A percentile compares a stretch with the other conserved stretches of the same genome.
Evolutionary conservation across 192 early-diverging fungal species (phyloP).

Genomic region (Gaertneriomyces sp.): DNA sequence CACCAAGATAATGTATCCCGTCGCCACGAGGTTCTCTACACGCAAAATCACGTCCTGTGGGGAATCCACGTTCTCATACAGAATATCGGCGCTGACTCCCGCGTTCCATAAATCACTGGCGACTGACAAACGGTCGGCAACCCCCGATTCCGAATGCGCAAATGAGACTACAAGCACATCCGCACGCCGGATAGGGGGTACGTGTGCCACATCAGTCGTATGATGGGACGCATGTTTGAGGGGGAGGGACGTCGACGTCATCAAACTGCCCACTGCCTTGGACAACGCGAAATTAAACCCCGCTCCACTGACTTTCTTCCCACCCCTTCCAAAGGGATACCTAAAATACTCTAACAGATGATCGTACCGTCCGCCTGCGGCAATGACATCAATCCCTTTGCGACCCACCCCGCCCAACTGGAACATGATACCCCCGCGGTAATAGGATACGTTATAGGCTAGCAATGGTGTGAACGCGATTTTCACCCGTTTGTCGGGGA

Average conservation of each 20-base stretch:
- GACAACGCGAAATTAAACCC: constrained; percentile 17
- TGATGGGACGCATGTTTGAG: constrained; percentile 22
- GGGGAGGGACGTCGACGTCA: constrained; percentile 18
- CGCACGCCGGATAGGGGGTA: constrained; percentile 44
- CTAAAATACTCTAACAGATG: constrained; percentile 50
- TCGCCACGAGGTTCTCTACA: constrained; percentile 1
- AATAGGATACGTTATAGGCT: constrained; percentile 57
- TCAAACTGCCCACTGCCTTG: constrained; percentile 19
- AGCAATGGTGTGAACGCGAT: constrained; percentile 57
- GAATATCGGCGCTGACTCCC: constrained; percentile 75
- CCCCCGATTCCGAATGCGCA: constrained; percentile 55
- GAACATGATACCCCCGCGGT: constrained; percentile 57
- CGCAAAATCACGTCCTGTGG: constrained; percentile 14
- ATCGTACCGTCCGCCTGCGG: constrained; percentile 71
- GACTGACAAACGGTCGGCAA: constrained; percentile 73
- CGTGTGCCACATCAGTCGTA: constrained; percentile 25
- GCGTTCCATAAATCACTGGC: constrained; percentile 75
- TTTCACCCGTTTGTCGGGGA: constrained; percentile 26
- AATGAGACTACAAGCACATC: constrained; percentile 83
- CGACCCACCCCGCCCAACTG: constrained; percentile 50
- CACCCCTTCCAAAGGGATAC: constrained; percentile 42
- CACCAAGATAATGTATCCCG: constrained; percentile 18
- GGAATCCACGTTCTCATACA: constrained; percentile 62
- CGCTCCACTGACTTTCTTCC: constrained; percentile 1
- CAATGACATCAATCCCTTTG: constrained; percentile 55